These are phyloP conservation scores for Ophiostoma populinum DNA, from an alignment of 2,329 filamentous ascomycete species.

Conservation along the genomic window DNA sequence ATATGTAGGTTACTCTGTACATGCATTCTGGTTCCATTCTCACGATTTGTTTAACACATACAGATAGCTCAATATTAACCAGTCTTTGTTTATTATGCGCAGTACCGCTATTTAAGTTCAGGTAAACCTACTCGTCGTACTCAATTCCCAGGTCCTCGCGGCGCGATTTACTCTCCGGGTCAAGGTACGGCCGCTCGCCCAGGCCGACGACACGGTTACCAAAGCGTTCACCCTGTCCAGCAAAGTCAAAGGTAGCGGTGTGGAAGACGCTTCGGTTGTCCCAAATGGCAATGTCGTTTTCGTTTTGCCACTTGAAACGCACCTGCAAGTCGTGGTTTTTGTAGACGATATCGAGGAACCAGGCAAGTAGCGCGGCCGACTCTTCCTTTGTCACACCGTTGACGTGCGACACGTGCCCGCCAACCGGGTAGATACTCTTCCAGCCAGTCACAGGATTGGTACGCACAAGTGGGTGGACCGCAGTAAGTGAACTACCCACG, in stretches of 20 bases:
- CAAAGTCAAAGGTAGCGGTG: constrained; percentile 40
- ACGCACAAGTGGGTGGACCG: constrained; percentile 35
- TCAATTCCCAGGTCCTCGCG: constrained; percentile 11
- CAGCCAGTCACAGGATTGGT: constrained; percentile 42
- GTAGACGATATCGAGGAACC: constrained; percentile 31
- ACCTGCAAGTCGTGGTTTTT: constrained; percentile 41
- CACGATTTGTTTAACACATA: too few species aligned
- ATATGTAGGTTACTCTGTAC: too few species aligned
- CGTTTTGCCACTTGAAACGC: constrained; percentile 24
- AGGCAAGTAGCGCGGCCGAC: constrained; percentile 27
- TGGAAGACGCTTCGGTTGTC: constrained; percentile 40
- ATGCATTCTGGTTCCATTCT: too few species aligned
- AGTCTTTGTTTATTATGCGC: too few species aligned
- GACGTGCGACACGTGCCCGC: constrained; percentile 31
- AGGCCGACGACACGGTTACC: constrained; percentile 36
- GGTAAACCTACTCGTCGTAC: too few species aligned
- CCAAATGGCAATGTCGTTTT: constrained; percentile 37
- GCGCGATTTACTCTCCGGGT: constrained; percentile 30
- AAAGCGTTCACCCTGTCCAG: constrained; percentile 23
- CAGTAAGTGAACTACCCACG: constrained; percentile 27
- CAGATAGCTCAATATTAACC: too few species aligned
- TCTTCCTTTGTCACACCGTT: constrained; percentile 32
- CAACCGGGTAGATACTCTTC: constrained; percentile 36
- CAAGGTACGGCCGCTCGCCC: constrained; percentile 36
- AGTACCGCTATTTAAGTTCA: too few species aligned